Evolutionary conservation across 2,329 filamentous ascomycete species (phyloP), one percentile per base, ranked within the genome.

Genomic region (Alternaria tenuissima): DNA sequence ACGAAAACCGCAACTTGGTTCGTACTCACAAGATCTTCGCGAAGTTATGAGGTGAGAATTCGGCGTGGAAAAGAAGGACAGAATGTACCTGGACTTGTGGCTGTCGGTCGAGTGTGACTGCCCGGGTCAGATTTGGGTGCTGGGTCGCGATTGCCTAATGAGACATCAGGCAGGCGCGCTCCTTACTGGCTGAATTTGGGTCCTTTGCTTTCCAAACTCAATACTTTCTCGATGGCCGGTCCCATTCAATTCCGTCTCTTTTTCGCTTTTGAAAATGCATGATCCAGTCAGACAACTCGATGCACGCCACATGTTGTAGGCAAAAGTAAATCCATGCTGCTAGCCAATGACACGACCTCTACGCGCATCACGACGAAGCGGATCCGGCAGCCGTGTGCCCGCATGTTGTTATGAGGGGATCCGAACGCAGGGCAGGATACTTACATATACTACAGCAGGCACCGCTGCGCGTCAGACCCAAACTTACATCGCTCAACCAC

Each of bases 1-100:
- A 39, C 7, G 34, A 24, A 14, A 32, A 38, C 3, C 36, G 48
- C 8, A 26, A 20, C n/a, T 16, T 41, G 11, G 7, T 61, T 30
- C 55, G 56, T 34, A 38, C 38, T 28, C 57, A 65, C 47, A 61
- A 30, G 26, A 30, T 64, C 7, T 38, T 44, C 26, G 43, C 26
- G 20, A 59, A 39, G 20, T 20, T 57, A n/a, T 57, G n/a, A 46
- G 51, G 22, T 48, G 48, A 46, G 28, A 3, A 20, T 12, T 44
- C 3, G 22, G 8, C 3, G 24, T 26, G 41, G 11, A n/a, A 28
- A 32, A 24, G 22, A 24, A 36, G 46, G 3, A 24, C 7, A 6
- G 30, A 34, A 6, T 3, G 16, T 3, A 36, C 1, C 5, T 48
- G 34, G 46, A 36, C 46, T 38, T 39, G 34, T 39, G 34, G 14